Evolutionary conservation across 2,329 filamentous ascomycete genomes (phyloP), one percentile per base, ranked within the genome.

Genomic region (Xenosphaeropsis pyriputrescens): DNA sequence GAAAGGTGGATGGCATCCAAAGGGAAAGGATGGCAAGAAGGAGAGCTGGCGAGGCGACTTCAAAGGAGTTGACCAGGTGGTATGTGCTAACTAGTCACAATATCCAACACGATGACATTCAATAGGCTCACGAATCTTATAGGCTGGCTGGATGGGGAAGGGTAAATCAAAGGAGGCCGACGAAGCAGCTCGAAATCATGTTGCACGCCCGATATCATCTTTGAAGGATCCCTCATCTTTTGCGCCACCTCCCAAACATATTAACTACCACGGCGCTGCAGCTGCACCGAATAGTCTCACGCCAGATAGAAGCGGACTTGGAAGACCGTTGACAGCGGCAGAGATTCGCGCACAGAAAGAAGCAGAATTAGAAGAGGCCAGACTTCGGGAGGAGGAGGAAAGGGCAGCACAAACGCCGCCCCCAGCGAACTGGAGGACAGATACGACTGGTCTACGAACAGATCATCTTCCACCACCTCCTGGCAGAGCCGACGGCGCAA

Each of bases 191-290:
- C 26, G 43, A 29, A 35, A 42, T 8, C 45, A 46, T 35, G 34
- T 42, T 26, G 53, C 60, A 16, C 62, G 63, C 34, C 78, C 79
- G 13, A 54, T 83, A 11, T 63, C 68, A 1, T 63, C 68, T 2
- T 55, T 83, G 15, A 75, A 70, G 57, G 78, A 84, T 49, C 79
- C 76, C 2, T 50, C 66, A 1, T 63, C 68, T 2, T 83, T 83
- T 53, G 78, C 67, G 1, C 76, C 78, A 29, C 79, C 79, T 31
- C 79, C 79, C 2, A 82, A 73, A 51, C 70, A 56, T 39, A 40
- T 51, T 26, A 49, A 50, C 29, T 52, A 50, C 38, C 46, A 56
- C 42, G 53, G 53, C 14, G 46, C 42, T 33, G 46, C 48, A 22
- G 47, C 47, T 35, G 34, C 49, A 17, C 49, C 52, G 34, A 49